Evolutionary conservation across 2,329 filamentous ascomycete genomes (phyloP).

Genomic region (Claviceps sp.): DNA sequence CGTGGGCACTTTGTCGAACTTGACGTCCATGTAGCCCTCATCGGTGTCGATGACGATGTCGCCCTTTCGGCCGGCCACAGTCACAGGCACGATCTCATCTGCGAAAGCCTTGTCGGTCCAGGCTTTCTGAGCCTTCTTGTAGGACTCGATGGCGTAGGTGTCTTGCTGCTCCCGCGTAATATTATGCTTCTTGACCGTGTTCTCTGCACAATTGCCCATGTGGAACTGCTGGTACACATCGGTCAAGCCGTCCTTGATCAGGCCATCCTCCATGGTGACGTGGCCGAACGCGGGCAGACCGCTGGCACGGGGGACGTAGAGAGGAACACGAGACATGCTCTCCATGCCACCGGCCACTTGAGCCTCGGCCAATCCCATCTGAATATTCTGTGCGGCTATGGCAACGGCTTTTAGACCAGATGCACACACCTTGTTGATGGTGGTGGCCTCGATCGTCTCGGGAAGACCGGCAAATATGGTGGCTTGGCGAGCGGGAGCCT

Average conservation of each 20-base stretch:
- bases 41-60: constrained; percentile 68
- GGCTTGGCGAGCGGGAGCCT: constrained; percentile 86
- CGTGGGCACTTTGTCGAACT: constrained; percentile 70
- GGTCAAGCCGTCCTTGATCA: constrained; percentile 89
- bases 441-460: constrained; percentile 70
- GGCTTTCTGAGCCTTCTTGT: constrained; percentile 77
- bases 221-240: constrained; percentile 96
- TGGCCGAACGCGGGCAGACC: constrained; percentile 77
- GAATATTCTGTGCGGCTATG: constrained; percentile 86
- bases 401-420: constrained; percentile 87
- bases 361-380: constrained; percentile 76
- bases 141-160: constrained; percentile 77
- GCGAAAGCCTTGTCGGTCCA: constrained; percentile 74
- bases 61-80: constrained; percentile 71
- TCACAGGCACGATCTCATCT: constrained; percentile 83
- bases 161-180: constrained; percentile 82
- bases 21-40: constrained; percentile 79
- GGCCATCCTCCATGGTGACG: constrained; percentile 74
- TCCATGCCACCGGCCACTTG: constrained; percentile 95
- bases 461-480: constrained; percentile 77
- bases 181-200: constrained; percentile 75
- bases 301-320: constrained; percentile 75
- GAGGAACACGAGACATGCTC: constrained; percentile 90
- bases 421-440: constrained; percentile 96
- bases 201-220: constrained; percentile 96